Evolutionary conservation across 352 stramenopile species (phyloP), one percentile per base, ranked within the genome.

Genomic region (Phytophthora pisi): DNA sequence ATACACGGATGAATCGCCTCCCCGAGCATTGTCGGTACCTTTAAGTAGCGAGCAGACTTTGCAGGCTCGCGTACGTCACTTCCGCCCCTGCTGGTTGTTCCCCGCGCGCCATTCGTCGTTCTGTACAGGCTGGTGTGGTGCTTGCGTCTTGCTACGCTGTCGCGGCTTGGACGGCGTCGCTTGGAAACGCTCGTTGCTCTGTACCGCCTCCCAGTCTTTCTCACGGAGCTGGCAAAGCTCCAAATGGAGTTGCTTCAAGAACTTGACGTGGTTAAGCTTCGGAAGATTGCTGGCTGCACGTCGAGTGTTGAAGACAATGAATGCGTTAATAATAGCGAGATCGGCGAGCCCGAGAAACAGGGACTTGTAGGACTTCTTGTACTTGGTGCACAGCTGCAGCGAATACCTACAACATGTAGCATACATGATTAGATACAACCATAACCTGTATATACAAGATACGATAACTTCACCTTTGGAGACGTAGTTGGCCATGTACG

Each of bases 321-420:
- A 47, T 7, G 40, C 7, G 40, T 47, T 47, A 16, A 47, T 23
- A 15, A 47, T 47, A 5, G 40, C 2, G 15, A 47, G 40, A 23
- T 47, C 40, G 15, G 24, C 40, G 13, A 47, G 40, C 1, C 40
- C 40, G 40, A 47, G 40, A 10, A 24, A 47, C 40, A 47, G 16
- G 13, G 40, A 47, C 40, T 47, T 47, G 16, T 47, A 23, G 40
- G 23, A 47, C 40, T 47, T 47, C 40, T 47, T 47, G 40, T 47
- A 47, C 40, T 47, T 47, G 40, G 24, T 18, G 40, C 40, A 10
- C 13, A 47, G 5, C 40, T 47, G 16, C 40, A 47, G 16, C 40
- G 15, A 47, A 23, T 47, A 47, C 40, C 40, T 47, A 5, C 15
- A 23, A 10, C 4, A 47, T 23, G 40, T 47, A 10, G 15, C 40